phyloP scores from a whole-genome alignment of 1,284 basidiomycete genomes.

The Cryptococcus wingfieldii region DNA sequence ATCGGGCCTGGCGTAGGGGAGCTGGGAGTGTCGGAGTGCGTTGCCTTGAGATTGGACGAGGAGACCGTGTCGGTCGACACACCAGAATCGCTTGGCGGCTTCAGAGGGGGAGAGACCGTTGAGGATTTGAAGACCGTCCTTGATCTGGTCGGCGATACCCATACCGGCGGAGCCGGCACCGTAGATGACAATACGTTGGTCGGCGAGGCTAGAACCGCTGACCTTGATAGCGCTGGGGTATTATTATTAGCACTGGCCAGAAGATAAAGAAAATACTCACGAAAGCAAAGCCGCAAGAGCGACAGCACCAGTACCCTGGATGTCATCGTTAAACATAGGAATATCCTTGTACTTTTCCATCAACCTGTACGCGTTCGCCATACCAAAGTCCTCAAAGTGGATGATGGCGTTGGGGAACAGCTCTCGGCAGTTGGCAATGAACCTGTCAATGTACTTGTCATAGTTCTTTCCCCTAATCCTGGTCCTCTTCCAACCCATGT shows the following conservation, averaged over 20 bases:
- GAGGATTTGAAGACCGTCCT: conserved; percentile 66
- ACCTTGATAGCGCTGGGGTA: conserved; percentile 56
- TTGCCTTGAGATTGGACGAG: conserved; percentile 52
- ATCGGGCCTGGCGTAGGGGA: conserved; percentile 49
- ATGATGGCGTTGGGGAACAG: conserved; percentile 50
- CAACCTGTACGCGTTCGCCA: conserved; percentile 65
- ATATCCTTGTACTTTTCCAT: conserved; percentile 60
- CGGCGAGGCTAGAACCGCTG: conserved; percentile 62
- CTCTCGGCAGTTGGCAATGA: conserved; percentile 46
- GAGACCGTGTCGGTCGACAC: conserved; percentile 51
- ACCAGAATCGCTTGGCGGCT: conserved; percentile 66
- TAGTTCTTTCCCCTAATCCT: conserved; percentile 49
- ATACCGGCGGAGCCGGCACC: conserved; percentile 79
- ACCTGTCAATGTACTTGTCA: conserved; percentile 52
- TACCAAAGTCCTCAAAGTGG: conserved; percentile 52
- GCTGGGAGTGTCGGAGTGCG: conserved; percentile 46
- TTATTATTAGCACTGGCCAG: neutral
- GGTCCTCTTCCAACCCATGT: conserved; percentile 52
- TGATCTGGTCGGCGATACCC: conserved; percentile 62
- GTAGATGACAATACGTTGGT: conserved; percentile 72
- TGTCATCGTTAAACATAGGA: conserved; percentile 67
- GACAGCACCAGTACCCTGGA: conserved; percentile 80
- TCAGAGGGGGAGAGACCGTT: conserved; percentile 59
- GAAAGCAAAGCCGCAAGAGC: conserved; percentile 58
- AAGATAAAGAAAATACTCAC: conserved; percentile 20